Base-by-base conservation (phyloP, 2,329 filamentous ascomycete species). In the Cercospora zeina region DNA sequence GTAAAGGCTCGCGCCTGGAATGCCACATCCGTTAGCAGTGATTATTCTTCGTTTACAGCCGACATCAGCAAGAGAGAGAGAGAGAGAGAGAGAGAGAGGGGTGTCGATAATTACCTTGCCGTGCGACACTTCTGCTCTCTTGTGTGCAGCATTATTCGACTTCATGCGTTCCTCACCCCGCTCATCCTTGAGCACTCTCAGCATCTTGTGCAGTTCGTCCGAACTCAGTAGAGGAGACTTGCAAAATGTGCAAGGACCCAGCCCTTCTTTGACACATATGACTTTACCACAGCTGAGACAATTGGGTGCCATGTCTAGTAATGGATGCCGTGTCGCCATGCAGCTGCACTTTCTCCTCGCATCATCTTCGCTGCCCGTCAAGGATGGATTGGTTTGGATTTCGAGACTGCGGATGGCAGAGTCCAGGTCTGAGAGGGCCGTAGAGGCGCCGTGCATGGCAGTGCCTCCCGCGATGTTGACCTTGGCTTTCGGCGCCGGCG, bases 161-260 rank as follows among this genome's bases (percentile, higher is more conserved):
- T 88, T 87, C 89, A 92, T 92, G 71, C 87, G 89, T 78, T 97
- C 93, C 61, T 88, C 86, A 2, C 93, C 93, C 4, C 93, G 86
- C 77, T 97, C 93, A 57, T 91, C 89, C 39, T 88, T 87, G 11
- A 99, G 82, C 70, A 93, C 88, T 27, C 85, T 83, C 54, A 97
- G 89, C 85, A 99, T 96, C 34, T 84, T 86, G 70, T 96, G 89
- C 9, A 96, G 85, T 59, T 97, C 92, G 3, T 83, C 78, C 0
- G 85, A 74, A 31, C 83, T 87, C 7, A 99, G 79, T 0, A 99
- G 80, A 0, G 91, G 86, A 0, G 84, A 82, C 0, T 87, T 87
- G 78, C 95, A 99, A 72, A 90, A 97, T 0, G 93, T 97, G 75
- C 95, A 99, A 0, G 93, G 93, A 0, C 93, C 93, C 0, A 97